A percentile compares a stretch with the other conserved stretches of the same genome.
phyloP scores from a whole-genome alignment of 345 rosid species.

The Cardamine resedifolia region DNA sequence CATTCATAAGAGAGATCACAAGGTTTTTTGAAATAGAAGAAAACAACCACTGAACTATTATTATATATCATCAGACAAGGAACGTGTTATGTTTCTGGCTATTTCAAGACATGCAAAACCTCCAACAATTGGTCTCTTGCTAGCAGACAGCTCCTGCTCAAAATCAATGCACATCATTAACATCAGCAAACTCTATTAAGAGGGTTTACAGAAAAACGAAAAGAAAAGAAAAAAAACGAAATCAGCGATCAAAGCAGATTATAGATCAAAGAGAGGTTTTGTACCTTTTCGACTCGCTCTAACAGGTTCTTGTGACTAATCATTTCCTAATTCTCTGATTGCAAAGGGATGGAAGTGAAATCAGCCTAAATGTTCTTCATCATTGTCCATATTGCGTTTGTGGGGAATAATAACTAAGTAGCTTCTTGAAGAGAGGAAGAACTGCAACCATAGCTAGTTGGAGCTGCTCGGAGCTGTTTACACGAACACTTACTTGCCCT shows the following conservation, averaged over 20 bases:
- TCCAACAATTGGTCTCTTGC: slow-evolving; percentile 18
- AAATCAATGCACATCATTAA: slow-evolving; percentile 14
- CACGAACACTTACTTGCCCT: slow-evolving; percentile 76
- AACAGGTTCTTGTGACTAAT: slow-evolving; percentile 24
- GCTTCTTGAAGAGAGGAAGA: slow-evolving; percentile 75
- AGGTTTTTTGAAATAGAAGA: slow-evolving; percentile 16
- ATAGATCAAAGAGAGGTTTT: neutral
- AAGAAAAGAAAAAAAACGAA: too few species aligned
- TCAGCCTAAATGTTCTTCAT: slow-evolving; percentile 44
- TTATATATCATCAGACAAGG: slow-evolving; percentile 26
- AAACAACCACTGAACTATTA: slow-evolving; percentile 23
- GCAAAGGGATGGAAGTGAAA: slow-evolving; percentile 34
- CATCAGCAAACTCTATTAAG: neutral
- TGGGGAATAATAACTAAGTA: slow-evolving; percentile 49
- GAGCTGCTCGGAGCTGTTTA: slow-evolving; percentile 91
- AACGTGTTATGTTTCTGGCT: slow-evolving; percentile 31
- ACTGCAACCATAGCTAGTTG: slow-evolving; percentile 72
- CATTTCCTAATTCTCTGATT: slow-evolving; percentile 32
- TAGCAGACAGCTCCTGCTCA: slow-evolving; percentile 24
- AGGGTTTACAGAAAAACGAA: neutral
- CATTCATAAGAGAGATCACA: slow-evolving; percentile 32
- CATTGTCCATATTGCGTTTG: slow-evolving; percentile 69
- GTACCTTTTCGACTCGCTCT: slow-evolving; percentile 33
- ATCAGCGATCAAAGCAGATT: neutral
- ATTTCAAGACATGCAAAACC: slow-evolving; percentile 18